phyloP scores from a whole-genome alignment of 768 basidiomycete species.

The Boletus rufocinnamomeus region DNA sequence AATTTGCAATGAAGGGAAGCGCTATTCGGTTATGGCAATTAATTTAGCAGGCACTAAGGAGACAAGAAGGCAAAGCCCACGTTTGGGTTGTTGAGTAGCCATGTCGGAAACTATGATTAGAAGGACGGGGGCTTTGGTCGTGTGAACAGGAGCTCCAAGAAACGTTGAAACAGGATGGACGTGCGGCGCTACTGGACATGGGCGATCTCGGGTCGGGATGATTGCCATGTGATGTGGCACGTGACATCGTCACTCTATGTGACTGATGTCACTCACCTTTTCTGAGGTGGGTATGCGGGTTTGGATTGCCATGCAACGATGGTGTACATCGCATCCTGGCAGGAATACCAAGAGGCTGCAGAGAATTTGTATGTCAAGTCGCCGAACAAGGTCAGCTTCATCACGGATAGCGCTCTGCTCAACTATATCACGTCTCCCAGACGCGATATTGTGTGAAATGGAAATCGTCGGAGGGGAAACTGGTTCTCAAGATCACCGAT shows the following conservation, averaged over 20 bases:
- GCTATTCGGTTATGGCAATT: conserved; percentile 44
- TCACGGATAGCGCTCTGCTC: neutral
- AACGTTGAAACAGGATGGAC: neutral
- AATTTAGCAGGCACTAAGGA: conserved; percentile 1
- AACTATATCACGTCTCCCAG: conserved; percentile 42
- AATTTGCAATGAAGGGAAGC: conserved; percentile 85
- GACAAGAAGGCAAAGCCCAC: conserved; percentile 15
- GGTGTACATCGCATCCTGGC: conserved; percentile 91
- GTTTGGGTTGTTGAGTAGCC: conserved; percentile 37
- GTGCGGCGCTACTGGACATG: neutral
- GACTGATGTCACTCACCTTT: conserved; percentile 20
- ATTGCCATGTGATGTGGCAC: conserved; percentile 7
- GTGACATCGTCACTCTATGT: conserved; percentile 16
- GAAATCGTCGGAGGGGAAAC: conserved; percentile 79
- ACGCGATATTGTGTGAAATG: conserved; percentile 92
- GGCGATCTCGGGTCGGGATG: neutral
- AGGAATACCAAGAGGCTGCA: conserved; percentile 88
- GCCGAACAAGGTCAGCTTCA: conserved; percentile 64
- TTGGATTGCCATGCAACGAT: conserved; percentile 46
- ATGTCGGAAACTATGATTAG: conserved; percentile 11
- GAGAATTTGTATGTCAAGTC: conserved; percentile 81
- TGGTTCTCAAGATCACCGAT: conserved; percentile 94
- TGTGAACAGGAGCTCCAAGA: neutral
- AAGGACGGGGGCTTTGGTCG: conserved; percentile 4
- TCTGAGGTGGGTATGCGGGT: neutral